These are phyloP conservation scores for Hemisphaericaspora xylofermentans DNA, from an alignment of 1,139 yeast genomes.

Conservation along the genomic window DNA sequence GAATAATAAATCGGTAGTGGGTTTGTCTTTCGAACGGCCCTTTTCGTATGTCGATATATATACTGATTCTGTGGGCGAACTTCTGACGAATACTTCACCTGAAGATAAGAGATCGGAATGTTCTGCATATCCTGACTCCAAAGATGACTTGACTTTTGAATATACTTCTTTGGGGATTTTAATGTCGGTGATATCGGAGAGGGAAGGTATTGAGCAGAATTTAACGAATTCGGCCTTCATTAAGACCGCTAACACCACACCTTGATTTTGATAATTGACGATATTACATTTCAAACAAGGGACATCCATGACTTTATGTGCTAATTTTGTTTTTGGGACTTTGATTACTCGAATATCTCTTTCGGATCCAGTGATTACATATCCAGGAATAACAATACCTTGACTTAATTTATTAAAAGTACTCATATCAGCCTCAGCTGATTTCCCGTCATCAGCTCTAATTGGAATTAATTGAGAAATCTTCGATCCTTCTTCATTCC, in stretches of 20 bases:
- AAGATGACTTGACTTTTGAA: constrained; percentile 22
- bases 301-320: constrained; percentile 67
- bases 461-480: constrained; percentile 60
- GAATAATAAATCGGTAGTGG: constrained; percentile 52
- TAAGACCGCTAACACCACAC: constrained; percentile 37
- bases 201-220: constrained; percentile 39
- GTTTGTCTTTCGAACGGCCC: constrained; percentile 15
- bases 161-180: constrained; percentile 36
- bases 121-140: constrained; percentile 24
- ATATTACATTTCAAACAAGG: constrained; percentile 53
- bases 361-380: constrained; percentile 55
- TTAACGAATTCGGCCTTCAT: constrained; percentile 40
- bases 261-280: constrained; percentile 27
- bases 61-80: constrained; percentile 54
- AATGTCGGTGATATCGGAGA: constrained; percentile 38
- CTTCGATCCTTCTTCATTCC: constrained; percentile 42
- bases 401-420: constrained; percentile 60
- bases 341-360: constrained; percentile 65
- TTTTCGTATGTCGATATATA: constrained; percentile 21
- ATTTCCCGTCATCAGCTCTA: constrained; percentile 55
- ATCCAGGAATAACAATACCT: constrained; percentile 65
- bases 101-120: constrained; percentile 50
- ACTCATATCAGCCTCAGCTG: constrained; percentile 63
- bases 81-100: constrained; percentile 72
- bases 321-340: constrained; percentile 57